Conservation (phyloP, 768 basidiomycete species). For the Punctularia strigosozonata region DNA sequence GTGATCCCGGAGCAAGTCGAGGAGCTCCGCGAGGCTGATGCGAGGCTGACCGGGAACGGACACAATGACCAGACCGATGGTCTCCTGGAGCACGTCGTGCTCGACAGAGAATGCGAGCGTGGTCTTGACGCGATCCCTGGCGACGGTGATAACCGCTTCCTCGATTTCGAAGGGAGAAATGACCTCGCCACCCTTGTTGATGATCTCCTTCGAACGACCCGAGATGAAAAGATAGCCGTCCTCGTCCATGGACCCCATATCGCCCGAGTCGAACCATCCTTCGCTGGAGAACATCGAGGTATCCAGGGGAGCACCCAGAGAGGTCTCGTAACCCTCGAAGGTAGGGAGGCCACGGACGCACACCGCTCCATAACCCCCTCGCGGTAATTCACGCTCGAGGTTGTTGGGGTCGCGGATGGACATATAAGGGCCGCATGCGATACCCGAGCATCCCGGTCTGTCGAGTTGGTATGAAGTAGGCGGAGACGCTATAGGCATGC, state of each 20-base stretch:
- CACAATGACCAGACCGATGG: slow-evolving; percentile 33
- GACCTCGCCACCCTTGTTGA: slow-evolving; percentile 49
- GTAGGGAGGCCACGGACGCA: slow-evolving; percentile 44
- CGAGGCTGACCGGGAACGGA: slow-evolving; percentile 21
- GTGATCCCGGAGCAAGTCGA: slow-evolving; percentile 30
- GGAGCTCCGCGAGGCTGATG: slow-evolving; percentile 27
- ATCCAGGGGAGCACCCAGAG: slow-evolving; percentile 31
- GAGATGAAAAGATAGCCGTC: slow-evolving; percentile 40
- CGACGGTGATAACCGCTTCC: slow-evolving; percentile 35
- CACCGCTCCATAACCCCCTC: slow-evolving; percentile 35
- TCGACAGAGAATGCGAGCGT: slow-evolving; percentile 32
- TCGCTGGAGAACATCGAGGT: slow-evolving; percentile 34
- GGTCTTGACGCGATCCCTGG: slow-evolving; percentile 28
- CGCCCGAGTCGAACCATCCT: slow-evolving; percentile 43
- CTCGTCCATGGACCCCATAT: slow-evolving; percentile 33
- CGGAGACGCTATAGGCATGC: slow-evolving; percentile 39
- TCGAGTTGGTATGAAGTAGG: slow-evolving; percentile 31
- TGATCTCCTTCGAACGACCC: slow-evolving; percentile 48
- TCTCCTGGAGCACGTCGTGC: slow-evolving; percentile 36
- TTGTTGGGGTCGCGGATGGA: slow-evolving; percentile 29
- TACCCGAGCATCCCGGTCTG: slow-evolving; percentile 34
- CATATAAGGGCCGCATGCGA: slow-evolving; percentile 34
- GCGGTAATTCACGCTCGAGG: slow-evolving; percentile 22
- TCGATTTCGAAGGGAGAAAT: slow-evolving; percentile 52
- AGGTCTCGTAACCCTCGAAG: slow-evolving; percentile 38